Evolutionary conservation across 2,329 filamentous ascomycete species (phyloP).

Genomic region (Paramyrothecium sp.): DNA sequence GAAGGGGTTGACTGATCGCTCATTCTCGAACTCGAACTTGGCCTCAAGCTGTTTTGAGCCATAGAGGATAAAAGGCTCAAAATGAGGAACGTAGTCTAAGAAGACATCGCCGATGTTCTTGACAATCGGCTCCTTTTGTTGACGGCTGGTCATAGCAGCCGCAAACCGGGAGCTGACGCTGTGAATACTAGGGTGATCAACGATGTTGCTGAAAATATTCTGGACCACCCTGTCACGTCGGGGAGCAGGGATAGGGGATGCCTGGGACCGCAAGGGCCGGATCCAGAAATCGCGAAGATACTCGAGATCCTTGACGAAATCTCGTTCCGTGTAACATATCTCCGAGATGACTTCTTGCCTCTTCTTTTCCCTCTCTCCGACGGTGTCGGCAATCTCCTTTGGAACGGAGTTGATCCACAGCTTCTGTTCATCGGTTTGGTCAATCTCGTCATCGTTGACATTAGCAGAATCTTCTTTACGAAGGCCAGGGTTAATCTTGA

Average conservation of each 20-base stretch:
- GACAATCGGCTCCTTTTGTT: slow-evolving; percentile 88
- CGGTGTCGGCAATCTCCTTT: slow-evolving; percentile 87
- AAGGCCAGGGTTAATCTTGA: slow-evolving; percentile 88
- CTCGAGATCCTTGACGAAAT: slow-evolving; percentile 98
- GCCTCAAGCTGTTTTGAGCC: slow-evolving; percentile 94
- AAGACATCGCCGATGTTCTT: slow-evolving; percentile 92
- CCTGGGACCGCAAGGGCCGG: slow-evolving; percentile 76
- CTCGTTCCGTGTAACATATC: slow-evolving; percentile 96
- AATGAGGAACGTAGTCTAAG: slow-evolving; percentile 84
- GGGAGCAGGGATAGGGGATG: slow-evolving; percentile 85
- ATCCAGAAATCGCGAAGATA: slow-evolving; percentile 99
- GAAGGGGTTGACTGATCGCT: slow-evolving; percentile 79
- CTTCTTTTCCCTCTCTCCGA: slow-evolving; percentile 92
- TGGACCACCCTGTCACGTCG: slow-evolving; percentile 87
- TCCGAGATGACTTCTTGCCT: slow-evolving; percentile 97
- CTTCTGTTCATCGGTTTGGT: slow-evolving; percentile 92
- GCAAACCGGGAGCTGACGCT: slow-evolving; percentile 87
- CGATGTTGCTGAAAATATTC: slow-evolving; percentile 93
- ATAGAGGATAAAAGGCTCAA: slow-evolving; percentile 95
- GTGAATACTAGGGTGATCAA: slow-evolving; percentile 80
- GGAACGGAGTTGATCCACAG: slow-evolving; percentile 99
- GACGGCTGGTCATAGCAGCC: slow-evolving; percentile 81
- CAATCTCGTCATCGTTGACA: slow-evolving; percentile 74
- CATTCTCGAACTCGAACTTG: slow-evolving; percentile 97
- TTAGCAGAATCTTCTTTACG: slow-evolving; percentile 59